A percentile compares a stretch with the other conserved stretches of the same genome.
phyloP scores from a whole-genome alignment of 2,329 filamentous ascomycete genomes.

The Arthrobotrys musiformis region DNA sequence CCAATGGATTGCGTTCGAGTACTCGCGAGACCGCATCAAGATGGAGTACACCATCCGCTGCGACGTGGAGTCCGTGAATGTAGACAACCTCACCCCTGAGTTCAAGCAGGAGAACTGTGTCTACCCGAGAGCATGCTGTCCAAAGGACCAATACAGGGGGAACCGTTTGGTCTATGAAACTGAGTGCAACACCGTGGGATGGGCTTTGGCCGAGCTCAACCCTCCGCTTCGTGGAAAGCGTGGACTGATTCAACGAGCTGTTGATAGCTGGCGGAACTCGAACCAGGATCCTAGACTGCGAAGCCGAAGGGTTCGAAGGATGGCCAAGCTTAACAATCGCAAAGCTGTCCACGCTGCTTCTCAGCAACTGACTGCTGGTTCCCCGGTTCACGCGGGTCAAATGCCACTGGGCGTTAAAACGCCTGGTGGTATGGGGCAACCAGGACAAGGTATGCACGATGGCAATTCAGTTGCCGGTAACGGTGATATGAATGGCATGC shows the following conservation, averaged over 20 bases:
- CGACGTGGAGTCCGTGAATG: constrained; percentile 95
- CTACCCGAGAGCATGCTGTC: constrained; percentile 92
- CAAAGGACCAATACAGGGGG: constrained; percentile 94
- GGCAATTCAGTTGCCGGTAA: constrained; percentile 55
- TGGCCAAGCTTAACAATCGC: constrained; percentile 94
- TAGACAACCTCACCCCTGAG: constrained; percentile 82
- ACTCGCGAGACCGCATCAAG: constrained; percentile 70
- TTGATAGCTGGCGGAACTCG: constrained; percentile 99
- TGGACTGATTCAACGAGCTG: constrained; percentile 93
- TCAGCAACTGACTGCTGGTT: constrained; percentile 62
- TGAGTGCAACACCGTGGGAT: constrained; percentile 99
- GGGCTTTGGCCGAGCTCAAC: constrained; percentile 94
- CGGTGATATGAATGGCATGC: constrained; percentile 59
- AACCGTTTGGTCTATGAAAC: constrained; percentile 97
- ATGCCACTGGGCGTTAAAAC: constrained; percentile 49
- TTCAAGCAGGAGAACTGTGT: constrained; percentile 99
- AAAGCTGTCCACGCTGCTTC: constrained; percentile 74
- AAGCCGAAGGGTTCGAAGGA: constrained; percentile 88
- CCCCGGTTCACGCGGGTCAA: constrained; percentile 57
- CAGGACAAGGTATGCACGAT: constrained; percentile 56
- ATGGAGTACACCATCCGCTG: constrained; percentile 83
- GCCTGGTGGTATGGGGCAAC: constrained; percentile 51
- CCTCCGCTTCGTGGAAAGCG: constrained; percentile 90
- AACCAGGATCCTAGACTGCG: constrained; percentile 93
- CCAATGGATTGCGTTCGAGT: constrained; percentile 78